Evolutionary conservation across 345 rosid species (phyloP), one percentile per base, ranked within the genome.

Genomic region (Salix exigua): DNA sequence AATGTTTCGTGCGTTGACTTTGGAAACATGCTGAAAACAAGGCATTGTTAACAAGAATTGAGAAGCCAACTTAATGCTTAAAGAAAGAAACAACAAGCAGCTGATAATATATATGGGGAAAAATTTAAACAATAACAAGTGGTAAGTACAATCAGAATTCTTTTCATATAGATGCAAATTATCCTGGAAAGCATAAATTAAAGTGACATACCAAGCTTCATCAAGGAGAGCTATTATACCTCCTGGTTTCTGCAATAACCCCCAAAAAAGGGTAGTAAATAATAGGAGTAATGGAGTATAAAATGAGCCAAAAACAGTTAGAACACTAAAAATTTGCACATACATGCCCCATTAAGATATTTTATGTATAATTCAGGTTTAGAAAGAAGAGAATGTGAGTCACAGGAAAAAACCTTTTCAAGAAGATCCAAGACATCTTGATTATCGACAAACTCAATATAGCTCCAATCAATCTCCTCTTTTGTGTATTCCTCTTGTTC

Each of bases 1-100:
- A 96, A 96, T 65, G 99, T 96, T 83, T 96, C 99, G 53, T 96
- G 99, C 6, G 99, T 96, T 72, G 99, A 96, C 87, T 96, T 95
- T 13, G 99, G 99, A 80, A 96, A 96, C 99, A 96, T 96, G 80
- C 99, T 96, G 90, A 73, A 88, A 78, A n/a, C 21, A 74, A 63
- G 50, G 19, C 33, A 66, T 40, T 33, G 23, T 73, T 66, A 81
- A 78, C 51, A 74, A 65, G 14, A 69, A 64, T 48, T 62, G 78
- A 30, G 81, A 40, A 73, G 40, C 66, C 7, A 78, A 44, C 18
- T 33, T 66, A 37, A 48, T 74, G 76, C 73, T 64, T 69, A 64
- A 26, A 46, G 25, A 25, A 35, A 55, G 53, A 62, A 65, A 42
- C 50, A 19, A 40, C 30, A 25, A 21, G 44, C 23, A 37, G 33